Percentiles rank a stretch among this genome's conserved stretches.
Evolutionary conservation across 1,139 yeast species (phyloP).

Genomic region (Nakaseomyces glabratus): DNA sequence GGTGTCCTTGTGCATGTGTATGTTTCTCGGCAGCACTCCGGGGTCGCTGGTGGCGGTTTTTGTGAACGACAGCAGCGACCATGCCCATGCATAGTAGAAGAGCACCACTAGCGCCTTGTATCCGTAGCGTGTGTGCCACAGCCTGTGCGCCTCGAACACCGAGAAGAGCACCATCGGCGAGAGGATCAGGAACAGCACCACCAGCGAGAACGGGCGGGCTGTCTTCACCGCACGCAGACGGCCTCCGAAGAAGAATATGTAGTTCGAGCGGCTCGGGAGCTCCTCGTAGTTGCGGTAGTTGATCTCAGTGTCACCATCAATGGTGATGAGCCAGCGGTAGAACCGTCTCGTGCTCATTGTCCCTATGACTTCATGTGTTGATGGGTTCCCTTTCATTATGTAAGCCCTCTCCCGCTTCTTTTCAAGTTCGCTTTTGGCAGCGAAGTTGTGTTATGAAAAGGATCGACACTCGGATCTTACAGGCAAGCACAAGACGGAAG

Average conservation of each 20-base stretch:
- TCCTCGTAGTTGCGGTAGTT: conserved; percentile 16
- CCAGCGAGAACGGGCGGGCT: conserved; percentile 33
- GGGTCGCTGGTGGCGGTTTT: conserved; percentile 58
- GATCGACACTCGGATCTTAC: too few relatives aligned
- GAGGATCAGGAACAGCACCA: conserved; percentile 34
- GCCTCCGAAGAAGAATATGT: conserved; percentile 56
- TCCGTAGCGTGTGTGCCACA: conserved; percentile 31
- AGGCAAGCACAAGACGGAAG: too few relatives aligned
- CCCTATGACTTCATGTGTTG: neutral
- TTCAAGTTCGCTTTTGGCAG: too few relatives aligned
- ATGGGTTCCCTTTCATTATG: too few relatives aligned
- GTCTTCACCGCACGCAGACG: conserved; percentile 40
- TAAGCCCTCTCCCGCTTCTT: neutral
- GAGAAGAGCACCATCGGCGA: conserved; percentile 45
- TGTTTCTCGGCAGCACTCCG: conserved; percentile 60
- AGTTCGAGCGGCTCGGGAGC: conserved; percentile 24
- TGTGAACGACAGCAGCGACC: conserved; percentile 37
- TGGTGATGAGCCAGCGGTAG: conserved; percentile 24
- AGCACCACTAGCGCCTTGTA: conserved; percentile 52
- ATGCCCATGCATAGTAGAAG: conserved; percentile 45
- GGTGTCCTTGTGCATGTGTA: conserved; percentile 39
- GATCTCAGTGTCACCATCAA: conserved; percentile 20
- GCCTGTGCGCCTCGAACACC: conserved; percentile 34
- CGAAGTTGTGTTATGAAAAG: too few relatives aligned
- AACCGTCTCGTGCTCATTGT: conserved; percentile 11